Percentiles rank a stretch among this genome's conserved stretches.
phyloP scores from a whole-genome alignment of 2,329 filamentous ascomycete species.

The Claviceps maximensis region DNA sequence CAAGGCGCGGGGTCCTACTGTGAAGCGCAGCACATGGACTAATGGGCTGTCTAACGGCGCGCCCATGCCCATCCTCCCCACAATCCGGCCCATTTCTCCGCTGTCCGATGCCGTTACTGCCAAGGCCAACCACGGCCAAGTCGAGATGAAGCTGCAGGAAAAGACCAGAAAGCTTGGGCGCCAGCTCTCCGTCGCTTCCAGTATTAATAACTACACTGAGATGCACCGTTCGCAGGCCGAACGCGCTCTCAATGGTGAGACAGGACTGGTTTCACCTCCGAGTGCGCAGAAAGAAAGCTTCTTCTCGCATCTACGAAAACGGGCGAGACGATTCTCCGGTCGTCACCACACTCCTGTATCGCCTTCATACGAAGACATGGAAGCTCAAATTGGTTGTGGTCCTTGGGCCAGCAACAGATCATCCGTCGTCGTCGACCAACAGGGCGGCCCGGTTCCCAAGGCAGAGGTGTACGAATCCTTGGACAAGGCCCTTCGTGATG shows the following conservation, averaged over 20 bases:
- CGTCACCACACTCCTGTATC: constrained; percentile 73
- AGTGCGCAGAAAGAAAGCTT: constrained; percentile 86
- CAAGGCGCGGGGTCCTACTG: constrained; percentile 33
- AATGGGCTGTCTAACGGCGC: constrained; percentile 68
- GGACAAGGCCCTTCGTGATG: constrained; percentile 43
- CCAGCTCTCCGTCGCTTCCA: constrained; percentile 83
- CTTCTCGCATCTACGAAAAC: constrained; percentile 92
- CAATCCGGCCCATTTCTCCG: constrained; percentile 89
- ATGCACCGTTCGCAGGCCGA: constrained; percentile 84
- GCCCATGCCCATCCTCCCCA: constrained; percentile 91
- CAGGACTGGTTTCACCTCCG: constrained; percentile 61
- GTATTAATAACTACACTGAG: constrained; percentile 85
- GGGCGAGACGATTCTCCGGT: constrained; percentile 82
- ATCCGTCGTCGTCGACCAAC: constrained; percentile 63
- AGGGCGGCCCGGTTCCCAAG: constrained; percentile 35
- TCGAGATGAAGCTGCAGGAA: constrained; percentile 33
- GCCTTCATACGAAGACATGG: constrained; percentile 71
- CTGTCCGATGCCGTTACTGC: constrained; percentile 87
- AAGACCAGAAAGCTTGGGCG: constrained; percentile 87
- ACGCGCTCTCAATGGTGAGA: constrained; percentile 71
- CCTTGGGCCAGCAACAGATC: constrained; percentile 81
- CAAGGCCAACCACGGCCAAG: constrained; percentile 59
- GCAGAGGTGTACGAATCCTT: constrained; percentile 46
- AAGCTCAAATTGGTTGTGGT: constrained; percentile 82
- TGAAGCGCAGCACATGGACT: constrained; percentile 87